phyloP scores from a whole-genome alignment of 495 filamentous ascomycete species.

The Talaromyces wortmannii region DNA sequence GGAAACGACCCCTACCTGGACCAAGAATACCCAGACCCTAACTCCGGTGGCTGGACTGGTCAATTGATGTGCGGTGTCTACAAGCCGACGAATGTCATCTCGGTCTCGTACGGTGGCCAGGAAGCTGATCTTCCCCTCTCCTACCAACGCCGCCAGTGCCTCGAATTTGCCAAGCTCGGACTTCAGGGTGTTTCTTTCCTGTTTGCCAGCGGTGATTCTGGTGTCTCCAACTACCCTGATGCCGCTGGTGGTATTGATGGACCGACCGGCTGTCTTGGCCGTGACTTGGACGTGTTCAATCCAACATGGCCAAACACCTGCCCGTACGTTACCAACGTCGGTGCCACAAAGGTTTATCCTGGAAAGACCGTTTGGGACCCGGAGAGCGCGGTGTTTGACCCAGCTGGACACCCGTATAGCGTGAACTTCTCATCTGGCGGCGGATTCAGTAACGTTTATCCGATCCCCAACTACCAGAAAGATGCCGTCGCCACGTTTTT shows the following conservation, averaged over 20 bases:
- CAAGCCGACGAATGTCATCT: constrained; percentile 38
- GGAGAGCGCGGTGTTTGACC: constrained; percentile 12
- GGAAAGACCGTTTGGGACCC: constrained; percentile 15
- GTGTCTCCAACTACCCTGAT: constrained; percentile 27
- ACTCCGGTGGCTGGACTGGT: constrained; percentile 34
- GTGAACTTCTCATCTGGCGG: constrained; percentile 29
- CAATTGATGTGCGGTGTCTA: constrained; percentile 31
- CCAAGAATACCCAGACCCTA: constrained; percentile 31
- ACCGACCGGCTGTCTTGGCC: constrained; percentile 2
- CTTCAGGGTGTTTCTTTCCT: constrained; percentile 33
- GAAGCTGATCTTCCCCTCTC: constrained; percentile 27
- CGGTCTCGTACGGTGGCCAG: constrained; percentile 35
- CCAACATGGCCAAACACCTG: constrained; percentile 33
- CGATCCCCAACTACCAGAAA: constrained; percentile 22
- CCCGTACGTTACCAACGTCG: constrained; percentile 38
- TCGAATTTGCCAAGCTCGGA: constrained; percentile 45
- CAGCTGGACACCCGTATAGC: constrained; percentile 15
- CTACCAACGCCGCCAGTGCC: constrained; percentile 31
- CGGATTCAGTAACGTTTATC: constrained; percentile 41
- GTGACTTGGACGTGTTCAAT: constrained; percentile 20
- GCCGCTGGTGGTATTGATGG: constrained; percentile 8
- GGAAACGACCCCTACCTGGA: constrained; percentile 7
- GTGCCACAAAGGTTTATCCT: constrained; percentile 28
- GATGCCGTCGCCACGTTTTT: constrained; percentile 30
- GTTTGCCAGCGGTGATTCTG: constrained; percentile 31